Percentiles rank a stretch among this genome's conserved stretches.
Evolutionary conservation across 139 green algal genomes (phyloP).

Genomic region (Auxenochlorella protothecoides): DNA sequence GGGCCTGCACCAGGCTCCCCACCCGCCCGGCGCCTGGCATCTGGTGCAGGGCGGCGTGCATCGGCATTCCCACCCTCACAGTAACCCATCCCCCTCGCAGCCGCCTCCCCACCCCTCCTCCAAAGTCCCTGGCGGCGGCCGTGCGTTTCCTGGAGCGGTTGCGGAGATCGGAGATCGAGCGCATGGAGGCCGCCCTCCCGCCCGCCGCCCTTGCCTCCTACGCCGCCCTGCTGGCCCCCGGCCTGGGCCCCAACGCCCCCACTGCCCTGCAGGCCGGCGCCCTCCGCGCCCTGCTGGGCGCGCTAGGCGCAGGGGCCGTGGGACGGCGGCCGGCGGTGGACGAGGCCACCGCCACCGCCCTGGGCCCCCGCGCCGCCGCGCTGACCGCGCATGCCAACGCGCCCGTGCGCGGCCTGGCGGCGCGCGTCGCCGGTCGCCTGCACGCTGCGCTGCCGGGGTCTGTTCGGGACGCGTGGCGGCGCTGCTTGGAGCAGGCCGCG

Average conservation of each 20-base stretch:
- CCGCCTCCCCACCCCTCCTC: not conserved
- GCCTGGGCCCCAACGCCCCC: slow-evolving; percentile 25
- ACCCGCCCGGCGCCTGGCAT: too few relatives aligned
- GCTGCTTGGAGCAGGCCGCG: too few relatives aligned
- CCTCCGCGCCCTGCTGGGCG: slow-evolving; percentile 27
- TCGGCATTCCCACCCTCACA: not conserved
- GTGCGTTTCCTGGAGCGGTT: slow-evolving; percentile 34
- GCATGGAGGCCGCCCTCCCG: not conserved
- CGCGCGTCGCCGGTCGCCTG: too few relatives aligned
- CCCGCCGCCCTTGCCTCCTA: not conserved
- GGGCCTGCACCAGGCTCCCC: not conserved
- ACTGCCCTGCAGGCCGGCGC: slow-evolving; percentile 37
- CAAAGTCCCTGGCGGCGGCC: slow-evolving; percentile 28
- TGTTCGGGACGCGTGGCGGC: too few relatives aligned
- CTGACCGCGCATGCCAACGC: slow-evolving; percentile 1
- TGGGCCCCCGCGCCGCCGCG: too few relatives aligned
- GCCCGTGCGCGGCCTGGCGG: not conserved
- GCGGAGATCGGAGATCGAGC: not conserved
- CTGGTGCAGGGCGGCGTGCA: not conserved
- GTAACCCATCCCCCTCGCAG: not conserved
- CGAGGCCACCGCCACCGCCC: too few relatives aligned
- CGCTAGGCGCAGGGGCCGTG: slow-evolving; percentile 8
- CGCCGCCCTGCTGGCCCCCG: slow-evolving; percentile 46
- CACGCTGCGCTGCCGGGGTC: too few relatives aligned
- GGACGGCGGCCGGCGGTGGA: not conserved